Conservation (phyloP, 768 basidiomycete species). For the Mycena capillaripes region DNA sequence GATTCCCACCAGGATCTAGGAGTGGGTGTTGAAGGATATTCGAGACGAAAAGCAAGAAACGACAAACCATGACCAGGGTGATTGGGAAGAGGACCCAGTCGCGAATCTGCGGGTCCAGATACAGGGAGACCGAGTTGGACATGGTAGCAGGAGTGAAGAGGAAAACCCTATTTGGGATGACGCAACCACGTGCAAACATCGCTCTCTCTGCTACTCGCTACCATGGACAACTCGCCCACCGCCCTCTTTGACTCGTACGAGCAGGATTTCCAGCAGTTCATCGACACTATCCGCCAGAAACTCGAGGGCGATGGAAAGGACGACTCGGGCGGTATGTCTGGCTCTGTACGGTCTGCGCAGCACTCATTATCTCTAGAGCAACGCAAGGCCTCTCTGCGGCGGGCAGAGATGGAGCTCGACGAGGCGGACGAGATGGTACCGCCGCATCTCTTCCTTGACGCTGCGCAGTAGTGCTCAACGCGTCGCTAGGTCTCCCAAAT, state of each 20-base stretch:
- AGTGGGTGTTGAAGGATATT: constrained; percentile 2
- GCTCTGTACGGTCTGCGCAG: constrained; percentile 15
- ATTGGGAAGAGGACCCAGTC: constrained; percentile 97
- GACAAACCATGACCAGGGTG: constrained; percentile 93
- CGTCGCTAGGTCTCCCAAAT: constrained; percentile 90
- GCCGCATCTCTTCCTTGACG: neutral
- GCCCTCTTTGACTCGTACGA: constrained; percentile 94
- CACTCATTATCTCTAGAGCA: constrained; percentile 67
- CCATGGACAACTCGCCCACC: constrained; percentile 88
- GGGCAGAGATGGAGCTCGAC: constrained; percentile 95
- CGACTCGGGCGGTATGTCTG: constrained; percentile 76
- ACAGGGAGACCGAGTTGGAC: constrained; percentile 64
- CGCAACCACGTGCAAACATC: constrained; percentile 18
- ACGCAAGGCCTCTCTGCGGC: constrained; percentile 81
- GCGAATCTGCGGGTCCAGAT: constrained; percentile 96
- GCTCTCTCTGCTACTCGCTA: constrained; percentile 27
- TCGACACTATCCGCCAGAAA: constrained; percentile 81
- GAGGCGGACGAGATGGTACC: constrained; percentile 97
- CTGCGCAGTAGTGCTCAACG: neutral
- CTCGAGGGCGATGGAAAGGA: constrained; percentile 79
- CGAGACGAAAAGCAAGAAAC: neutral
- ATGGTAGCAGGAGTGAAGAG: constrained; percentile 44
- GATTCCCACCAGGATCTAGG: constrained; percentile 91
- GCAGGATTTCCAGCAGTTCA: constrained; percentile 89
- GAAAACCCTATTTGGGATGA: neutral